Evolutionary conservation across 2,329 filamentous ascomycete genomes (phyloP).

Genomic region (Pseudogymnoascus sp.): DNA sequence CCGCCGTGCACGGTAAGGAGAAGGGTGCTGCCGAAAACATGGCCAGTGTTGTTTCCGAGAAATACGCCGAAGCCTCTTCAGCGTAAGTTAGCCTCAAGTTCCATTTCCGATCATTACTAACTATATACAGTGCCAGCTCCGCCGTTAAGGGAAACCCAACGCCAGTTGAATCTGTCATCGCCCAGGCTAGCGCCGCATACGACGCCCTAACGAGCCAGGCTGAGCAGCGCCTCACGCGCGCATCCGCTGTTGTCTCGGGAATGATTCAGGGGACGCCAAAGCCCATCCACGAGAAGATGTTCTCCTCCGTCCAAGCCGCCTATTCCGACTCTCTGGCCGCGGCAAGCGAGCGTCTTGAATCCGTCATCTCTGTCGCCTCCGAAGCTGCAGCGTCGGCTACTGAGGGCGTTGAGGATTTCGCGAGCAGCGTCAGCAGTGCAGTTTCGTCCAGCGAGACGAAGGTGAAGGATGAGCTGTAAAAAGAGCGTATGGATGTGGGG

Average conservation of each 20-base stretch:
- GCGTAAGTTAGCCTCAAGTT: slow-evolving; percentile 35
- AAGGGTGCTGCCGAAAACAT: slow-evolving; percentile 37
- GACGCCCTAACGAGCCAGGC: slow-evolving; percentile 57
- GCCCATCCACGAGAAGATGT: slow-evolving; percentile 60
- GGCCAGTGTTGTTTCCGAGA: slow-evolving; percentile 43
- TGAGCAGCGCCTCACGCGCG: slow-evolving; percentile 59
- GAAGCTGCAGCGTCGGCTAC: slow-evolving; percentile 45
- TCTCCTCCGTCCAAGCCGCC: slow-evolving; percentile 58
- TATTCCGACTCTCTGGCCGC: slow-evolving; percentile 58
- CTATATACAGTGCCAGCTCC: slow-evolving; percentile 39
- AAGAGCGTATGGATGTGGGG: background rate
- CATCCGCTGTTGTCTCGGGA: slow-evolving; percentile 57
- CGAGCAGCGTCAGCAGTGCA: slow-evolving; percentile 37
- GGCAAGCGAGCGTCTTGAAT: slow-evolving; percentile 51
- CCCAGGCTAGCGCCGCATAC: slow-evolving; percentile 48
- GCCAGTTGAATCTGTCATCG: slow-evolving; percentile 39
- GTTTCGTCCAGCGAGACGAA: slow-evolving; percentile 34
- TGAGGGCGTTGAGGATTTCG: slow-evolving; percentile 37
- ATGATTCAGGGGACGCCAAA: slow-evolving; percentile 62
- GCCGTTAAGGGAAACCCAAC: slow-evolving; percentile 59
- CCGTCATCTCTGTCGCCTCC: slow-evolving; percentile 46
- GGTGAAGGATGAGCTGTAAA: slow-evolving; percentile 31
- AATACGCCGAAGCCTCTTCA: slow-evolving; percentile 48
- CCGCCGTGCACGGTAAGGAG: slow-evolving; percentile 42
- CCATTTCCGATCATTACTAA: slow-evolving; percentile 15